These are phyloP conservation scores for Penicillium sp. DNA, from an alignment of 2,329 filamentous ascomycete species.

Conservation along the genomic window DNA sequence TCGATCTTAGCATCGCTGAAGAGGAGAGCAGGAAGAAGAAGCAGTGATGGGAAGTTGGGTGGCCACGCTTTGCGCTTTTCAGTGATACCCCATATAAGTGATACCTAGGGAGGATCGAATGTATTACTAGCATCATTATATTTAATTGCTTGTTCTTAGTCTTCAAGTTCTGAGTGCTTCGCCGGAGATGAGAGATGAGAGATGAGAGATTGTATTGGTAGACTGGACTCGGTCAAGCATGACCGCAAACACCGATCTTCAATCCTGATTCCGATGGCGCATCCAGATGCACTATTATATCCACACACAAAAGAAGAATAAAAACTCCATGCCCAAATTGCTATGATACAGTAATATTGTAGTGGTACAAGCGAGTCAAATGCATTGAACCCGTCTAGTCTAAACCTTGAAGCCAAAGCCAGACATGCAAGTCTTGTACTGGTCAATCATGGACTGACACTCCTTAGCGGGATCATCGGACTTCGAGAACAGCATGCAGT, in stretches of 20 bases:
- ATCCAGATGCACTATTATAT: constrained; percentile 7
- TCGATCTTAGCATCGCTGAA: constrained; percentile 28
- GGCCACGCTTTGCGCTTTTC: constrained; percentile 14
- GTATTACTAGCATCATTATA: constrained; percentile 12
- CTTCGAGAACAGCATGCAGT: constrained; percentile 98
- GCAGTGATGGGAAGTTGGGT: constrained; percentile 28
- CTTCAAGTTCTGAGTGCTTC: neutral
- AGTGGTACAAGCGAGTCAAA: neutral
- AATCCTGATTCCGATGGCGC: constrained; percentile 9
- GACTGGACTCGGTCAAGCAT: constrained; percentile 2
- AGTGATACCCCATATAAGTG: constrained; percentile 35
- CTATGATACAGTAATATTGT: constrained; percentile 31
- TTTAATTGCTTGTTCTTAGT: constrained; percentile 6
- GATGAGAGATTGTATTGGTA: constrained; percentile 24
- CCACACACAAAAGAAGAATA: constrained; percentile 9
- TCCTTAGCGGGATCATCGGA: constrained; percentile 77
- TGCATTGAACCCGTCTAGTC: constrained; percentile 25
- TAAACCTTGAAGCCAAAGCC: constrained; percentile 81
- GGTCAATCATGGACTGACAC: constrained; percentile 79
- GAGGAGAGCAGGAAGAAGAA: constrained; percentile 40
- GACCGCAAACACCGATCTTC: neutral
- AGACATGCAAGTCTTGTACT: constrained; percentile 90
- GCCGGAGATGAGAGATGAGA: no score
- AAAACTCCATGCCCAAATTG: constrained; percentile 25
- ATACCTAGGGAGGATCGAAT: constrained; percentile 7